Evolutionary conservation across 2,329 filamentous ascomycete genomes (phyloP), one percentile per base, ranked within the genome.

Genomic region (Fusarium pseudograminearum): DNA sequence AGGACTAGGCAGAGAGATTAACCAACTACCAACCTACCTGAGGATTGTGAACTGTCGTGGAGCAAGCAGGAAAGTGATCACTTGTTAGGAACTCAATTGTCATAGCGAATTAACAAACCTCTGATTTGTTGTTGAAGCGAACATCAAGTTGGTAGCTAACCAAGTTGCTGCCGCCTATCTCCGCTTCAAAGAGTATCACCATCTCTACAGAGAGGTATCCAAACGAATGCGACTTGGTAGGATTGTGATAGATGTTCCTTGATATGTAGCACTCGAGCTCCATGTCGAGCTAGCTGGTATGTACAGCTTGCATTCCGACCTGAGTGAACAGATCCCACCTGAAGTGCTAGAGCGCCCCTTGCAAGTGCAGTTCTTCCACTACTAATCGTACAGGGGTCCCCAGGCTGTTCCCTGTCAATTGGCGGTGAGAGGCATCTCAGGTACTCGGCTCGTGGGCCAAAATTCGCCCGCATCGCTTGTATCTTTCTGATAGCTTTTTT

Each of bases 371-470:
- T 52, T 63, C 53, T 56, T 61, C 69, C 64, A 42, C 55, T 61
- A 52, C 28, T 30, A 30, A 30, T 46, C 48, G 24, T n/a, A 28
- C 68, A 66, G 57, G 67, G 59, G 64, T 51, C 54, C 70, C 68
- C 53, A 61, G 68, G 55, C 53, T 61, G 34, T 52, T 62, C 65
- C 64, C 53, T 69, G 71, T 74, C 73, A 75, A 75, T 74, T 75
- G 72, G 73, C 73, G 73, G 73, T 75, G 73, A 75, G 73, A 63
- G 60, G 42, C 53, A 44, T 38, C 31, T 30, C 34, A 36, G 59
- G 70, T 75, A 75, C 73, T 15, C 57, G 14, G 20, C 34, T 41
- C 5, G 14, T 26, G 34, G 55, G 68, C 60, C 28, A 40, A 47
- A 57, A 26, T 48, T 60, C 20, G 58, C 60, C 53, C 20, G 46